These are phyloP conservation scores for Colletotrichum karsti DNA, from an alignment of 2,329 filamentous ascomycete species.

Conservation along the genomic window DNA sequence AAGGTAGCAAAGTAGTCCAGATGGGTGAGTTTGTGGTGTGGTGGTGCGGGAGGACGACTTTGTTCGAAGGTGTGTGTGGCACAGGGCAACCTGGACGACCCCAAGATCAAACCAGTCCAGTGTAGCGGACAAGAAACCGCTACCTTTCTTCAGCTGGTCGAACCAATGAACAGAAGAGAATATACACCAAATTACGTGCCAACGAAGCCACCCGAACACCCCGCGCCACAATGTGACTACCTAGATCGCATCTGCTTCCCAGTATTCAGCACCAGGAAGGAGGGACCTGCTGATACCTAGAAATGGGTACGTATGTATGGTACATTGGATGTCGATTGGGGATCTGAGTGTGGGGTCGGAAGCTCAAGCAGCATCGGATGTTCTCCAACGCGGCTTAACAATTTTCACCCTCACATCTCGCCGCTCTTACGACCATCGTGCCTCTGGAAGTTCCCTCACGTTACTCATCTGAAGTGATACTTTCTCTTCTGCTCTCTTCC, in stretches of 20 bases:
- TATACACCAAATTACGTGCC: not conserved
- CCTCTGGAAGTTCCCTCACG: not conserved
- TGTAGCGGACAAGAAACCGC: not conserved
- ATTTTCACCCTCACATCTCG: constrained; percentile 2
- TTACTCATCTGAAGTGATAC: too few species aligned
- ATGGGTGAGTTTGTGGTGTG: not conserved
- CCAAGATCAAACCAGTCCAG: too few species aligned
- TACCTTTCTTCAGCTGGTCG: constrained; percentile 18
- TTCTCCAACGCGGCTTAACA: constrained; percentile 23
- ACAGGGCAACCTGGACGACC: not conserved
- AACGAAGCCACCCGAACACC: constrained; percentile 24
- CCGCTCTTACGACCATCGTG: not conserved
- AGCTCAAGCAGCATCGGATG: constrained; percentile 9
- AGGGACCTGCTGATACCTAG: too few species aligned
- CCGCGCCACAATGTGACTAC: constrained; percentile 9
- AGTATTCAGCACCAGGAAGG: not conserved
- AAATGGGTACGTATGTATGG: too few species aligned
- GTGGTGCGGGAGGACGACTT: not conserved
- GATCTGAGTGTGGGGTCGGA: constrained; percentile 9
- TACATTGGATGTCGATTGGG: not conserved
- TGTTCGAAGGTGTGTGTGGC: not conserved
- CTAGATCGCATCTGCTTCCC: not conserved
- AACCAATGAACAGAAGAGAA: constrained; percentile 1
- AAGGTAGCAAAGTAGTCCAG: not conserved
- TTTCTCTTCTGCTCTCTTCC: too few species aligned